These are phyloP conservation scores for Betula pendula DNA, from an alignment of 306 rosid genomes.

Conservation along the genomic window DNA sequence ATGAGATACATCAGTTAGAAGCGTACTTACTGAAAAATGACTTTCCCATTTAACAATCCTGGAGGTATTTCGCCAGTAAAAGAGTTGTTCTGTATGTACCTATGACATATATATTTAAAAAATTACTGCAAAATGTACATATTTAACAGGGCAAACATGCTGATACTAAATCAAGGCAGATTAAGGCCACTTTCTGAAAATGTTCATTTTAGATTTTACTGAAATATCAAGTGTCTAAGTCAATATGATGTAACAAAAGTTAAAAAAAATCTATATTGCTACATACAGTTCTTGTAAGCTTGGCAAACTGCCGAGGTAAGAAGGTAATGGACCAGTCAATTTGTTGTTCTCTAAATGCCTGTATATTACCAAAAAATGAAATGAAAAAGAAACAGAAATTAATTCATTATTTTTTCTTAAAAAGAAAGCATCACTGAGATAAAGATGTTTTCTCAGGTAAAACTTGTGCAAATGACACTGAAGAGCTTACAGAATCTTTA, in stretches of 20 bases:
- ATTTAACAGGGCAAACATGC: background rate
- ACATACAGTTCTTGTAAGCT: constrained; percentile 84
- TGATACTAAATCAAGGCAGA: constrained; percentile 6
- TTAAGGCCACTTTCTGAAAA: constrained; percentile 17
- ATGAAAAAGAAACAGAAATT: background rate
- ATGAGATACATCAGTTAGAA: background rate
- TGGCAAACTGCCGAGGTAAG: constrained; percentile 77
- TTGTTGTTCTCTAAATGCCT: constrained; percentile 95
- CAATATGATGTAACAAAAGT: background rate
- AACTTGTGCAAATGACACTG: constrained; percentile 23
- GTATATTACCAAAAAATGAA: constrained; percentile 31
- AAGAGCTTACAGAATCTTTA: constrained; percentile 83
- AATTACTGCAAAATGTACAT: constrained; percentile 26
- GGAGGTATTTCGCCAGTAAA: constrained; percentile 81
- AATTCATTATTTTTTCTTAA: background rate
- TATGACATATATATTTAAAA: constrained; percentile 39
- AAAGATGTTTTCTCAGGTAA: constrained; percentile 18
- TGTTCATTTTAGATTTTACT: constrained; percentile 3
- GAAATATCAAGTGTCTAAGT: constrained; percentile 14
- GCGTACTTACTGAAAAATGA: constrained; percentile 65
- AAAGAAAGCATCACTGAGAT: background rate
- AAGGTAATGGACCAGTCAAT: constrained; percentile 71
- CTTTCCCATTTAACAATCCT: constrained; percentile 57
- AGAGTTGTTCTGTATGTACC: constrained; percentile 89
- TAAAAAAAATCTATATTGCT: constrained; percentile 20